These are phyloP conservation scores for Ballota nigra DNA, from an alignment of 257 asterid species.

Conservation along the genomic window DNA sequence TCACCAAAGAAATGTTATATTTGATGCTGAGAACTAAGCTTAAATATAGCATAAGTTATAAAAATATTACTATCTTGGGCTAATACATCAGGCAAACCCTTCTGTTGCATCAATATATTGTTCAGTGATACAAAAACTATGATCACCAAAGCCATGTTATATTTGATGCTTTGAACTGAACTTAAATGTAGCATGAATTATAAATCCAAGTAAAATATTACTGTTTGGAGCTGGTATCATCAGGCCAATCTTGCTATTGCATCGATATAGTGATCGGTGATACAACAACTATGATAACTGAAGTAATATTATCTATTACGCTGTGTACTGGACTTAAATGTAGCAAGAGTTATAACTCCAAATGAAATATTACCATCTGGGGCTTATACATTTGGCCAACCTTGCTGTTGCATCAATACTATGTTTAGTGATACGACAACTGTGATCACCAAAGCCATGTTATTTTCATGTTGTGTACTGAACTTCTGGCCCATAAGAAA, in stretches of 20 bases:
- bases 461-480: conserved; percentile 35
- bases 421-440: conserved; percentile 41
- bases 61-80: no score
- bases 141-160: conserved; percentile 44
- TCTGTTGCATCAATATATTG: conserved; percentile 49
- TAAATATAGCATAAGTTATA: no score
- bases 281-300: conserved; percentile 37
- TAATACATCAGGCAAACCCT: conserved; percentile 36
- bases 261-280: conserved; percentile 44
- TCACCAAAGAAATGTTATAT: no score
- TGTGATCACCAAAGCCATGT: conserved; percentile 45
- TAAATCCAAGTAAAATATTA: conserved; percentile 61
- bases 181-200: conserved; percentile 56
- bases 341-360: no score
- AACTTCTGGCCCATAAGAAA: conserved; percentile 6
- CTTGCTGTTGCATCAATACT: conserved; percentile 49
- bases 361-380: conserved; percentile 45
- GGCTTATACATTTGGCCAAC: conserved; percentile 54
- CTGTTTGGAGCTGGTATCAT: conserved; percentile 54
- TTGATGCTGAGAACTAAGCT: no score
- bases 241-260: conserved; percentile 50
- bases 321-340: no score
- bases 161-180: conserved; percentile 38
- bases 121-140: conserved; percentile 39
- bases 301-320: conserved; percentile 36